Evolutionary conservation across 306 rosid genomes (phyloP), one percentile per base, ranked within the genome.

Genomic region (Hippophae tibetana): DNA sequence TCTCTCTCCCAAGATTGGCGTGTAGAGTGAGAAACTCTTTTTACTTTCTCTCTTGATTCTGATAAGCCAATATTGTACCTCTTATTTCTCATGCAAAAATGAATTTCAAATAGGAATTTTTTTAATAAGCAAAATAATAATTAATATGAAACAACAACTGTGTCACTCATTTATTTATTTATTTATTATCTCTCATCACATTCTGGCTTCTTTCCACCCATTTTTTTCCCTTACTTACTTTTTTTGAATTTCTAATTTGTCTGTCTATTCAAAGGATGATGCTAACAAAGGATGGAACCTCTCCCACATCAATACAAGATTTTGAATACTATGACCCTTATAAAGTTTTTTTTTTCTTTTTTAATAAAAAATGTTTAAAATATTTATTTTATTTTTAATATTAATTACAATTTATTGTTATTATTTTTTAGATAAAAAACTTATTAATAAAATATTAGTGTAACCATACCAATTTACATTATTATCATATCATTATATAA

Each of bases 1-100:
- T 84, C 85, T 74, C 87, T 84, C 89, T 62, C 62, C 79, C 69
- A 81, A 86, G 81, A 83, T 85, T 83, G 82, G 81, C 74, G 69
- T 78, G 78, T 27, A 71, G 79, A 70, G 69, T 58, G 55, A 26
- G 27, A 54, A 70, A 76, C 44, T 62, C 38, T 60, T 55, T 52
- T 63, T 62, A 27, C 11, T 52, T 65, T 44, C 59, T 56, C 56
- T 50, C 45, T 56, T 70, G 70, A 47, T 64, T 31, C 5, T 31
- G 3, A 40, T 31, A 69, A 68, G 42, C 48, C 61, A 52, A 63
- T 43, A 54, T 58, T 67, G 54, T 58, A 46, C 60, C 50, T 50
- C 61, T 43, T 42, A 60, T 10, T 8, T 69, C 44, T 47, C 59
- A 9, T 52, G 23, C 13, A 64, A 46, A 57, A 5, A 59, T 46